Evolutionary conservation across 352 stramenopile species (phyloP).

Genomic region (Pythium graminicola): DNA sequence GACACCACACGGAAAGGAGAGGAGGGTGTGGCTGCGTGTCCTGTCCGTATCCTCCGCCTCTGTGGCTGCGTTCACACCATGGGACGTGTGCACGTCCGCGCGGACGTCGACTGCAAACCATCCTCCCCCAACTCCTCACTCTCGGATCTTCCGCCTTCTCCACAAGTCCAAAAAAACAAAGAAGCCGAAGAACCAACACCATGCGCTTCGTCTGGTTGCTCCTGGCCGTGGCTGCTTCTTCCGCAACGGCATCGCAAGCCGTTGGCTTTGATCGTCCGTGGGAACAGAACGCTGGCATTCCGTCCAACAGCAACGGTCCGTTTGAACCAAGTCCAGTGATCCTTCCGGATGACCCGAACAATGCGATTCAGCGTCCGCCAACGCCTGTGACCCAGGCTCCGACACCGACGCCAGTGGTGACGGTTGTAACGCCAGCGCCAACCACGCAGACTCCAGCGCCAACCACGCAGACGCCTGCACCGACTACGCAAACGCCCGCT

Average conservation of each 20-base stretch:
- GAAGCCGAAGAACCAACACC: no score
- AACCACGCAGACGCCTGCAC: background rate
- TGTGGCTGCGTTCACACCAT: no score
- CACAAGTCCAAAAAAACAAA: slow-evolving; percentile 1
- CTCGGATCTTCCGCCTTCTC: slow-evolving; percentile 2
- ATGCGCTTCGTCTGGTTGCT: slow-evolving; percentile 14
- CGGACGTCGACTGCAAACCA: no score
- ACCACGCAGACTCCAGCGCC: background rate
- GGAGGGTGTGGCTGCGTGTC: background rate
- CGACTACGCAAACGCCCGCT: background rate
- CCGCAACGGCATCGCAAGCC: background rate
- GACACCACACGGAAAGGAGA: background rate
- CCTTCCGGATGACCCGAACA: slow-evolving; percentile 1
- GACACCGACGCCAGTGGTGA: background rate
- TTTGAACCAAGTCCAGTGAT: background rate
- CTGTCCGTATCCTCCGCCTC: background rate
- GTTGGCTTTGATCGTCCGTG: slow-evolving; percentile 9
- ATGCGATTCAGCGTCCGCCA: slow-evolving; percentile 1
- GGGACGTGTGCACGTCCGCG: background rate
- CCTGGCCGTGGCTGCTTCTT: slow-evolving; percentile 3
- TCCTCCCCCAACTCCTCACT: no score
- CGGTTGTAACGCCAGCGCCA: background rate
- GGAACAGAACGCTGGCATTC: slow-evolving; percentile 10
- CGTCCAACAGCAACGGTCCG: background rate
- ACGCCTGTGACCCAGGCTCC: background rate